Conservation (phyloP, 2,329 filamentous ascomycete species). For the Hypomyces perniciosus region DNA sequence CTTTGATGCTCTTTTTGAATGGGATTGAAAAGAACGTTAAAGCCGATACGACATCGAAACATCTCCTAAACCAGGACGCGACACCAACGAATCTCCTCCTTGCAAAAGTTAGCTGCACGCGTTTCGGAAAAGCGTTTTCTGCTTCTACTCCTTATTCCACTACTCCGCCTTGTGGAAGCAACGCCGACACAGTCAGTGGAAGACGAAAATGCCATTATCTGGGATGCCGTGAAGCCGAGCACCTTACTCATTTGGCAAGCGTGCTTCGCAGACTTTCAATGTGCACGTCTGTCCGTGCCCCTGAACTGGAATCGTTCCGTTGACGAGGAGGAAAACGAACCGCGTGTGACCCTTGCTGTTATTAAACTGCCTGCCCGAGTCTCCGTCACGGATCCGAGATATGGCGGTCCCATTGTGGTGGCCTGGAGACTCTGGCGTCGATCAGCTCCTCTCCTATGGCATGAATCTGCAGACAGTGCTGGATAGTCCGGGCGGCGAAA, state of each 20-base stretch:
- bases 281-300: conserved; percentile 13
- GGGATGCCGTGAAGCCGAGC: conserved; percentile 5
- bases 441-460: conserved; percentile 11
- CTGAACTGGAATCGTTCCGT: conserved; percentile 14
- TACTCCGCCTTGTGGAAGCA: background rate
- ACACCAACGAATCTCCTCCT: too few species aligned
- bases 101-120: too few species aligned
- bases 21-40: too few species aligned
- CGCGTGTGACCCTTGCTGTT: conserved; percentile 9
- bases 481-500: background rate
- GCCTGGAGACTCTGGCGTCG: conserved; percentile 15
- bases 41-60: too few species aligned
- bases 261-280: conserved; percentile 11
- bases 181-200: background rate
- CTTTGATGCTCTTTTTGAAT: too few species aligned
- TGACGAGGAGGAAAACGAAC: background rate
- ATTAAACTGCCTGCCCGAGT: conserved; percentile 15
- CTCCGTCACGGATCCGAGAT: conserved; percentile 13
- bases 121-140: too few species aligned
- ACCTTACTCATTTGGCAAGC: conserved; percentile 3
- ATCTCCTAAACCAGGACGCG: too few species aligned
- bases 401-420: conserved; percentile 13
- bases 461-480: conserved; percentile 10
- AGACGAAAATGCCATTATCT: conserved; percentile 21
- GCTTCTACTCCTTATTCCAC: too few species aligned